Evolutionary conservation across 176 grass and related monocot species (phyloP).

Genomic region (Oryza meridionalis): DNA sequence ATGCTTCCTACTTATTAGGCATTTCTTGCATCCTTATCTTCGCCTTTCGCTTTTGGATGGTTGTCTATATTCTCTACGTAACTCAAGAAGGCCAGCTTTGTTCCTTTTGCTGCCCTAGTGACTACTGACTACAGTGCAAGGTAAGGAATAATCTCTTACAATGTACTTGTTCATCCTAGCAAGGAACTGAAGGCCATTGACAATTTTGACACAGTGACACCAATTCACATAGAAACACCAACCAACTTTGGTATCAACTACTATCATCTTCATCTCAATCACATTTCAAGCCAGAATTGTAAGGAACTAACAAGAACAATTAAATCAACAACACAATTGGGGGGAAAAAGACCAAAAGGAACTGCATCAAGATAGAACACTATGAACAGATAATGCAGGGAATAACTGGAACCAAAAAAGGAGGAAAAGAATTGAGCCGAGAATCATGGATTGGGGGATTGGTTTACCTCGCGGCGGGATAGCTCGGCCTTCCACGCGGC

Average conservation of each 20-base stretch:
- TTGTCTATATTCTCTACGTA: slow-evolving; percentile 27
- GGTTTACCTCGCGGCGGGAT: slow-evolving; percentile 74
- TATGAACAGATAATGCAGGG: not conserved
- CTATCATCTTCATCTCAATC: slow-evolving; percentile 1
- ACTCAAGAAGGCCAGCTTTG: slow-evolving; percentile 32
- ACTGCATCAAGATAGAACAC: slow-evolving; percentile 6
- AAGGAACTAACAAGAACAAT: not conserved
- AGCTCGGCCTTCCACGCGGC: slow-evolving; percentile 91
- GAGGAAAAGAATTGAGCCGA: not conserved
- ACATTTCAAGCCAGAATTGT: slow-evolving; percentile 3
- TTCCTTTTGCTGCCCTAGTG: not conserved
- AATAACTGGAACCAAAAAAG: not conserved
- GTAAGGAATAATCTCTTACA: slow-evolving; percentile 16
- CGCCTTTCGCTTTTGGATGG: slow-evolving; percentile 6
- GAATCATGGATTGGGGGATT: not conserved
- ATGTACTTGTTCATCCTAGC: slow-evolving; percentile 16
- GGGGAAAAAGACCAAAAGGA: not conserved
- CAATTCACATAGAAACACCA: slow-evolving; percentile 11
- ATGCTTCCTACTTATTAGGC: not conserved
- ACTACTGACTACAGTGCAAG: slow-evolving; percentile 18
- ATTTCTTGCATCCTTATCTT: slow-evolving; percentile 40
- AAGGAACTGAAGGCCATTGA: not conserved
- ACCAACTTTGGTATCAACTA: not conserved
- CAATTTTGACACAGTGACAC: not conserved
- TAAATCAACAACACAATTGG: not conserved